Evolutionary conservation across 768 basidiomycete genomes (phyloP).

Genomic region (Suillus subaureus): DNA sequence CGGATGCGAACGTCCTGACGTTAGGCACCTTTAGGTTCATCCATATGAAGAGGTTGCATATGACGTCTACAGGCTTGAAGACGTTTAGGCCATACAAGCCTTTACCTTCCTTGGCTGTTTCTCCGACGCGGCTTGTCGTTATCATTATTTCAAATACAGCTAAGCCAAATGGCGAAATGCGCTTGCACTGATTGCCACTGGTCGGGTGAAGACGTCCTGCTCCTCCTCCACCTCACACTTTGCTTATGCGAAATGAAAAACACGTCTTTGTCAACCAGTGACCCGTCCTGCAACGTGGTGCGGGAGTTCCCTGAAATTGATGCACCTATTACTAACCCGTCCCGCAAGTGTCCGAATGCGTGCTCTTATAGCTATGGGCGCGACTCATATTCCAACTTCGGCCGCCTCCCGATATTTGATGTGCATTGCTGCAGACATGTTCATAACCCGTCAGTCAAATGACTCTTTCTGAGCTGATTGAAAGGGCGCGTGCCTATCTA

Average conservation of each 20-base stretch:
- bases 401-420: neutral
- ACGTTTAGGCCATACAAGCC: conserved; percentile 32
- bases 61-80: conserved; percentile 54
- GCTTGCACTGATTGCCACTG: neutral
- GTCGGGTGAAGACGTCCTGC: neutral
- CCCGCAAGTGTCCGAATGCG: neutral
- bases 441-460: neutral
- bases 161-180: neutral
- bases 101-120: neutral
- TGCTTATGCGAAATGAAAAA: conserved; percentile 1
- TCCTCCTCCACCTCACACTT: too few relatives aligned
- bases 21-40: conserved; percentile 40
- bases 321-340: neutral
- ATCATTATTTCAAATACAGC: neutral
- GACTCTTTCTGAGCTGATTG: neutral
- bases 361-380: neutral
- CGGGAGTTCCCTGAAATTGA: neutral
- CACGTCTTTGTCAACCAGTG: neutral
- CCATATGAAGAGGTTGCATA: conserved; percentile 63
- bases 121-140: neutral
- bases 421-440: neutral
- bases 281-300: neutral
- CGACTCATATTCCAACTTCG: neutral
- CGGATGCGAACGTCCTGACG: conserved; percentile 3
- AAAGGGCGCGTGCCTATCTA: neutral